Evolutionary conservation across 192 early-diverging fungal genomes (phyloP), one percentile per base, ranked within the genome.

Genomic region (Coemansia sp.): DNA sequence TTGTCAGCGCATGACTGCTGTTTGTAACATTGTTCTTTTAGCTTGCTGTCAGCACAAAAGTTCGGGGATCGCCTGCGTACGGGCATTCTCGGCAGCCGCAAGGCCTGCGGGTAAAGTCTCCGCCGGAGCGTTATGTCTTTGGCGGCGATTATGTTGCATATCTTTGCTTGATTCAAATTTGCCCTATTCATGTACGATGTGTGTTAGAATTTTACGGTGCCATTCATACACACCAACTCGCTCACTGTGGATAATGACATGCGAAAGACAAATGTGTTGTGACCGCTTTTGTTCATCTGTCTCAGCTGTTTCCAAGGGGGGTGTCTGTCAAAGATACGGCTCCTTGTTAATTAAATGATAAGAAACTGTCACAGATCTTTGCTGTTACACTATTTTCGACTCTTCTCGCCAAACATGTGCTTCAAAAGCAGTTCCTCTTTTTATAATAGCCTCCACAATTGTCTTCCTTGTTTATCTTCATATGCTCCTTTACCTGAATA

Each of bases 131-230:
- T 26, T 19, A 26, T 3, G 52, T 11, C 26, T 26, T 41, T 40
- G 38, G 57, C 39, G 57, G 57, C 39, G 38, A 59, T 59, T 59
- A 15, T 40, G 13, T 7, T 59, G 57, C 57, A 41, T 59, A n/a
- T 59, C n/a, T 10, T 7, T 56, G 8, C 18, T 26, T 15, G 19
- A 5, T 50, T 50, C 48, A 50, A 50, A 2, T n/a, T 50, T n/a
- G 13, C 1, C n/a, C 32, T 32, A 2, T 32, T 32, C n/a, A 18
- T 21, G 48, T 50, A 11, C 18, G 4, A 11, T 1, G 16, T n/a
- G 6, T 18, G 48, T 50, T 7, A 7, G 11, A 12, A 4, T 50
- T 50, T 50, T 50, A 18, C n/a, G 16, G n/a, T 32, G 32, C 32
- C 32, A 32, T 32, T 32, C 32, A 32, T 2, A 32, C 32, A 32